phyloP scores from a whole-genome alignment of 345 rosid genomes.

The Eutrema japonicum region DNA sequence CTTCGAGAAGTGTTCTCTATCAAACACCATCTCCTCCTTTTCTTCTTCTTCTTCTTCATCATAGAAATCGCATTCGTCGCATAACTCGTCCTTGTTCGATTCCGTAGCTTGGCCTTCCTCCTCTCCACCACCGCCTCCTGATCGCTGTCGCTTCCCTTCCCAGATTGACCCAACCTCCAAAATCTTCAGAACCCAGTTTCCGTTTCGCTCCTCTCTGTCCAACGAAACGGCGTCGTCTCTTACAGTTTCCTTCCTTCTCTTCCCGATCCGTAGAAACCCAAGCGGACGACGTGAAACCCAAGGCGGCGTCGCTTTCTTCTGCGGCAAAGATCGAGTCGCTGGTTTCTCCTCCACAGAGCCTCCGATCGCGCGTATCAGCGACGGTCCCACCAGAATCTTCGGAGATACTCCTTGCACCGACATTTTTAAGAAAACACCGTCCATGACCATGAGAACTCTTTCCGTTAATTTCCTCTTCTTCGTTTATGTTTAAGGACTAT shows the following conservation, averaged over 20 bases:
- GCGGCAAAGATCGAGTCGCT: constrained; percentile 41
- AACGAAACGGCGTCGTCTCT: constrained; percentile 57
- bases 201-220: constrained; percentile 52
- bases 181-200: constrained; percentile 91
- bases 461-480: constrained; percentile 2
- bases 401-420: constrained; percentile 59
- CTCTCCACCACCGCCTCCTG: constrained; percentile 35
- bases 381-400: constrained; percentile 53
- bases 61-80: constrained; percentile 53
- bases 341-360: constrained; percentile 53
- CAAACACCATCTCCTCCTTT: constrained; percentile 53
- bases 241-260: constrained; percentile 33
- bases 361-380: constrained; percentile 52
- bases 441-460: constrained; percentile 59
- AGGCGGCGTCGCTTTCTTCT: constrained; percentile 30
- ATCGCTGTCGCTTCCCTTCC: constrained; percentile 50
- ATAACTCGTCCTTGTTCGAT: constrained; percentile 12
- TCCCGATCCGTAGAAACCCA: constrained; percentile 59
- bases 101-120: constrained; percentile 29
- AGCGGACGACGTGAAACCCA: constrained; percentile 61
- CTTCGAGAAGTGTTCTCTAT: constrained; percentile 68
- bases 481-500: background rate
- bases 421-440: constrained; percentile 56
- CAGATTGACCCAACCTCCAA: constrained; percentile 71
- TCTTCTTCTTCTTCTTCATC: constrained; percentile 50